Evolutionary conservation across 441 rosid genomes (phyloP).

Genomic region (Populus hybrid): DNA sequence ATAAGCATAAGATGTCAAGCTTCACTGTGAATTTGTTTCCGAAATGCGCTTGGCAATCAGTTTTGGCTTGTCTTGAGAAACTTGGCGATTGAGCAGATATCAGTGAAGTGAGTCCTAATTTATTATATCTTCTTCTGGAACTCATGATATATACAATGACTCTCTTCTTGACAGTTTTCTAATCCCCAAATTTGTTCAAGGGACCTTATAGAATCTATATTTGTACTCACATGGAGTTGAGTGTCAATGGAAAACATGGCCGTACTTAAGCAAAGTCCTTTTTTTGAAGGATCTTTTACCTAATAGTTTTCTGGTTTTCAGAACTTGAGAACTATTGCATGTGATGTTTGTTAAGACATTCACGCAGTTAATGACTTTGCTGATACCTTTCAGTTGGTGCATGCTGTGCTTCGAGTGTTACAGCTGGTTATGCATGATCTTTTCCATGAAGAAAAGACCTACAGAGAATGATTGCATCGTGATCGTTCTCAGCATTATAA

Average conservation of each 20-base stretch:
- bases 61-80: no score
- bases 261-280: neutral
- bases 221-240: neutral
- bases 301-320: neutral
- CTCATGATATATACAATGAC: neutral
- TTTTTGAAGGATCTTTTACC: neutral
- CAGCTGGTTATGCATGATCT: neutral
- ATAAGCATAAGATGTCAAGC: no score
- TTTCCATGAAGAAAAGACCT: neutral
- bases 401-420: neutral
- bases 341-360: neutral
- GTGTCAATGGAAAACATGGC: neutral
- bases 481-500: constrained; percentile 3
- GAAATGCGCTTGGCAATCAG: no score
- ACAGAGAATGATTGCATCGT: neutral
- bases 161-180: neutral
- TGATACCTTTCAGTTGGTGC: neutral
- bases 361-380: neutral
- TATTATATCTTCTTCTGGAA: neutral
- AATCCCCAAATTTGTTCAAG: neutral
- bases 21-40: no score
- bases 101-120: neutral
- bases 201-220: neutral
- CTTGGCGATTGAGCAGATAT: no score
- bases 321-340: neutral